Percentiles rank a stretch among this genome's conserved stretches.
Conservation (phyloP, 2,329 filamentous ascomycete genomes). For the Fusarium sp. region DNA sequence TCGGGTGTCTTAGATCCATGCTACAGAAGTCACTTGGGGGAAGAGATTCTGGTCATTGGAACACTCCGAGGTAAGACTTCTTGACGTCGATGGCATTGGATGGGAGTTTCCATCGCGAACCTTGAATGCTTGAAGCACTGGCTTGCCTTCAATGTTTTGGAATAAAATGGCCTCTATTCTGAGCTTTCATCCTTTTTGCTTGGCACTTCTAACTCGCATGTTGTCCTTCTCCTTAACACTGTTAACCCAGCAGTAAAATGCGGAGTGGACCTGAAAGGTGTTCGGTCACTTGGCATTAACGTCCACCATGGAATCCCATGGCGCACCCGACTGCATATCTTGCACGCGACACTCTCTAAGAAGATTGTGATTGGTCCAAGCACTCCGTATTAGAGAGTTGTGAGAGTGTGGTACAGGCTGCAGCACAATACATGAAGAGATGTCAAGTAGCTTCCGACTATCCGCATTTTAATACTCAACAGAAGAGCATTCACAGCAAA, state of each 20-base stretch:
- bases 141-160: background rate
- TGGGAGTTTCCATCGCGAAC: background rate
- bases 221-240: slow-evolving; percentile 5
- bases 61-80: slow-evolving; percentile 24
- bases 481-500: background rate
- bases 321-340: slow-evolving; percentile 32
- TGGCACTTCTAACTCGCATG: background rate
- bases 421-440: background rate
- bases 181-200: background rate
- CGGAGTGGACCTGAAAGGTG: slow-evolving; percentile 31
- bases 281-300: slow-evolving; percentile 19
- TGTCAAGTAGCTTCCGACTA: background rate
- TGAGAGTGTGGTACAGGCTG: slow-evolving; percentile 14
- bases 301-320: slow-evolving; percentile 23
- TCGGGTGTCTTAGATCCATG: slow-evolving; percentile 23
- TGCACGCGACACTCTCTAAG: slow-evolving; percentile 39
- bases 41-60: slow-evolving; percentile 27
- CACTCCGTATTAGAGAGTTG: slow-evolving; percentile 2
- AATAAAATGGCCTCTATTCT: background rate
- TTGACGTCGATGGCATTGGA: slow-evolving; percentile 3
- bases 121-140: background rate
- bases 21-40: slow-evolving; percentile 13
- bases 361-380: slow-evolving; percentile 27
- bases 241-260: slow-evolving; percentile 26
- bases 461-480: background rate